These are phyloP conservation scores for Xylariaceae sp. DNA, from an alignment of 2,329 filamentous ascomycete genomes.

Conservation along the genomic window DNA sequence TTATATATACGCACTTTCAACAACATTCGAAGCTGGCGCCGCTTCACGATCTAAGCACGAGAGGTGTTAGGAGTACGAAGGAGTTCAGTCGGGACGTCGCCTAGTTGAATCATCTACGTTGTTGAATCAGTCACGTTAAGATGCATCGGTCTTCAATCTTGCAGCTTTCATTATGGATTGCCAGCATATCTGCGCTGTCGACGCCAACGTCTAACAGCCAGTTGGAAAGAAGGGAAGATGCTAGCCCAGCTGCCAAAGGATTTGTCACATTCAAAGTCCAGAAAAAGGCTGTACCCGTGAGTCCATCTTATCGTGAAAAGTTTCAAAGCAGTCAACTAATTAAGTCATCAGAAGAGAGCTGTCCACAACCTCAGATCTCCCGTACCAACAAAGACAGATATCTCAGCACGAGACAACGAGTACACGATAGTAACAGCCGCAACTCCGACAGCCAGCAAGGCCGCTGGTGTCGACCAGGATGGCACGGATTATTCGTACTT, in stretches of 20 bases:
- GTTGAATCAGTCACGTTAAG: slow-evolving; percentile 15
- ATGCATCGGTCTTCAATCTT: slow-evolving; percentile 31
- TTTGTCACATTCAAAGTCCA: slow-evolving; percentile 36
- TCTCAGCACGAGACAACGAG: slow-evolving; percentile 40
- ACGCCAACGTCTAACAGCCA: slow-evolving; percentile 29
- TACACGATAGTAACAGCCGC: slow-evolving; percentile 46
- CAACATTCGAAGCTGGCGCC: background rate
- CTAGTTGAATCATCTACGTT: slow-evolving; percentile 6
- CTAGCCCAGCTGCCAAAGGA: slow-evolving; percentile 14
- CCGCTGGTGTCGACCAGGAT: slow-evolving; percentile 58
- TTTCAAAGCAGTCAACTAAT: slow-evolving; percentile 13
- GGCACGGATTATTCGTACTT: slow-evolving; percentile 66
- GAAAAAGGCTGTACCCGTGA: slow-evolving; percentile 30
- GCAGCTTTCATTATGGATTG: slow-evolving; percentile 46
- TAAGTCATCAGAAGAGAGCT: slow-evolving; percentile 17
- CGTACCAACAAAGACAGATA: slow-evolving; percentile 14
- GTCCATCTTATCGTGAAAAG: slow-evolving; percentile 14
- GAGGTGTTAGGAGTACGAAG: slow-evolving; percentile 9
- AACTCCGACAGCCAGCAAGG: slow-evolving; percentile 43
- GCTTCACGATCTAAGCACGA: slow-evolving; percentile 1
- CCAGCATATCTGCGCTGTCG: slow-evolving; percentile 45
- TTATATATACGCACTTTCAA: slow-evolving; percentile 1
- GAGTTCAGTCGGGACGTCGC: slow-evolving; percentile 8
- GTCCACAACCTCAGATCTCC: slow-evolving; percentile 35
- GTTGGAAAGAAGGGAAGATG: slow-evolving; percentile 9